A percentile compares a stretch with the other conserved stretches of the same genome.
Evolutionary conservation across 1,284 basidiomycete genomes (phyloP).

Genomic region (Chalciporus sp.): DNA sequence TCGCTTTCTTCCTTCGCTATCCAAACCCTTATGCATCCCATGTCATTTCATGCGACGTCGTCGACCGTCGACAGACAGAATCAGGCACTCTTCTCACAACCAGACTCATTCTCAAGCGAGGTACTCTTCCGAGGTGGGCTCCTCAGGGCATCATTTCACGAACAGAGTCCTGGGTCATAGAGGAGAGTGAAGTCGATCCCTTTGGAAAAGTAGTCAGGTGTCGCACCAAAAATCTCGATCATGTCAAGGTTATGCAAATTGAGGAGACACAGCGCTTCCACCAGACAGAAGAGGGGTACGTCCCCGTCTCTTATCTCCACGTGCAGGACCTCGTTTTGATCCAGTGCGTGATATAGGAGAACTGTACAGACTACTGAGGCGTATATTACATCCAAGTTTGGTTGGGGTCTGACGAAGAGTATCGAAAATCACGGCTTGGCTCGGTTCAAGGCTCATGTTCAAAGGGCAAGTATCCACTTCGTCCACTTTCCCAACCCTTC

Average conservation of each 20-base stretch:
- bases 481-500: constrained; percentile 1
- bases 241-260: constrained; percentile 83
- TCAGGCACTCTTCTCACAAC: constrained; percentile 83
- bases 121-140: constrained; percentile 89
- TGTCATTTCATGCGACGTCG: constrained; percentile 93
- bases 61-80: constrained; percentile 76
- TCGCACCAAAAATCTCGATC: constrained; percentile 78
- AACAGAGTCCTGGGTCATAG: constrained; percentile 85
- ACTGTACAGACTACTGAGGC: constrained; percentile 79
- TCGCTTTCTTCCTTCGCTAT: constrained; percentile 95
- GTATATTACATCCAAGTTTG: constrained; percentile 73
- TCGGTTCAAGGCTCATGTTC: constrained; percentile 77
- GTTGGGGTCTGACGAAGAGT: constrained; percentile 79
- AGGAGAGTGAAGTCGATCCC: constrained; percentile 89
- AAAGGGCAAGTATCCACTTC: constrained; percentile 51
- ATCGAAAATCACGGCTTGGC: constrained; percentile 79
- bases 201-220: constrained; percentile 69
- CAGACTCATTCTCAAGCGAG: constrained; percentile 90
- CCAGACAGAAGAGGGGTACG: constrained; percentile 66
- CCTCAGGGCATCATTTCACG: constrained; percentile 76
- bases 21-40: constrained; percentile 96
- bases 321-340: constrained; percentile 11
- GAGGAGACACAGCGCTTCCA: constrained; percentile 71
- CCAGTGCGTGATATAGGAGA: constrained; percentile 45
- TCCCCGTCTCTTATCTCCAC: constrained; percentile 9